phyloP scores from a whole-genome alignment of 2,329 filamentous ascomycete genomes.

The Chrysosporium keratinophilum region DNA sequence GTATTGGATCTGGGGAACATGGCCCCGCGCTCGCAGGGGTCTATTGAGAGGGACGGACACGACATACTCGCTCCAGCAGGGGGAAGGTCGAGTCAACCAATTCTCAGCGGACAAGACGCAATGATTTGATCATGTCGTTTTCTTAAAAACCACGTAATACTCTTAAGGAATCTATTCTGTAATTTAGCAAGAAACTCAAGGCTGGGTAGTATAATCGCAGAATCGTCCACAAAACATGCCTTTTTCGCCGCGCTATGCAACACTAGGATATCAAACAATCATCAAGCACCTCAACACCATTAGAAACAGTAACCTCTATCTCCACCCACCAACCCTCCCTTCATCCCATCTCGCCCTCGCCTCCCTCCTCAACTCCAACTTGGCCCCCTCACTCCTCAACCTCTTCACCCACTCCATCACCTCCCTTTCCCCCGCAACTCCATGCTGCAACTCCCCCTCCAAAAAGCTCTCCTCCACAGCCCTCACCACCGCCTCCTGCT shows the following conservation, averaged over 20 bases:
- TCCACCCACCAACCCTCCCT: conserved; percentile 87
- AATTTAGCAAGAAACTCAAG: too few species aligned
- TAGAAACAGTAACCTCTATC: conserved; percentile 38
- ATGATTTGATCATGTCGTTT: too few species aligned
- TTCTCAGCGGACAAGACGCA: background rate
- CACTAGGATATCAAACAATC: background rate
- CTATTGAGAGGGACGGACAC: background rate
- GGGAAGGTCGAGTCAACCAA: background rate
- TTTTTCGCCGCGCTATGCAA: background rate
- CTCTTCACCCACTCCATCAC: conserved; percentile 72
- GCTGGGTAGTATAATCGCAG: too few species aligned
- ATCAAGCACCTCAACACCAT: background rate
- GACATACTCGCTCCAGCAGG: background rate
- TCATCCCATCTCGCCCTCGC: conserved; percentile 93
- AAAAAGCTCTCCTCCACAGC: conserved; percentile 91
- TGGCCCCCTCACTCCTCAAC: conserved; percentile 68
- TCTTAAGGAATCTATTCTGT: too few species aligned
- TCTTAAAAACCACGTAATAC: too few species aligned
- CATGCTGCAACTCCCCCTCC: conserved; percentile 43
- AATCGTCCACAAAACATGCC: background rate
- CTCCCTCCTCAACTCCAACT: conserved; percentile 71
- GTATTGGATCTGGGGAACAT: background rate
- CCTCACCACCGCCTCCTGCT: conserved; percentile 70
- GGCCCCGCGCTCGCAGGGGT: background rate
- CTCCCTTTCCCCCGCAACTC: conserved; percentile 66